phyloP scores from a whole-genome alignment of 75 land plant genomes.

The Picea glauca region DNA sequence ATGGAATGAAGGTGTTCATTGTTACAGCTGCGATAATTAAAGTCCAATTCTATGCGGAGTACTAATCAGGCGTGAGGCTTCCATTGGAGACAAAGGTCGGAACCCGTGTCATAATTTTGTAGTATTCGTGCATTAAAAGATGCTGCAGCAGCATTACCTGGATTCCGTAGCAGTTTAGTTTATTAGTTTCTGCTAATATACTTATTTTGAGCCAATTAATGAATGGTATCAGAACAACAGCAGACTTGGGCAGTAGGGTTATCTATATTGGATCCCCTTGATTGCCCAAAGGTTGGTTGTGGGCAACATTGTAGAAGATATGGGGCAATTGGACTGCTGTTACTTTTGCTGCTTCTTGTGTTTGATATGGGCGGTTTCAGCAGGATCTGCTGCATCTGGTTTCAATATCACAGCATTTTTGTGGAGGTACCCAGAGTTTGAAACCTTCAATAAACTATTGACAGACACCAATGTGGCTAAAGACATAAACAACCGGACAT shows the following conservation, averaged over 20 bases:
- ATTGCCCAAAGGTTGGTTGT: not conserved
- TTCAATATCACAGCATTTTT: slow-evolving; percentile 6
- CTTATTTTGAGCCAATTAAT: not conserved
- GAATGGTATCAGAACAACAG: not conserved
- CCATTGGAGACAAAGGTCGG: slow-evolving; percentile 8
- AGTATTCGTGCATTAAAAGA: slow-evolving; percentile 2
- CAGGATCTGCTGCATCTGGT: not conserved
- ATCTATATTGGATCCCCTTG: too few species aligned
- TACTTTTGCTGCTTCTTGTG: not conserved
- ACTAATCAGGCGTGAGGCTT: not conserved
- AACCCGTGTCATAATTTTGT: slow-evolving; percentile 3
- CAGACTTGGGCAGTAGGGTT: not conserved
- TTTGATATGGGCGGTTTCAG: not conserved
- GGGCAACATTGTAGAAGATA: not conserved
- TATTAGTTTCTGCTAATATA: not conserved
- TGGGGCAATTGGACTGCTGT: not conserved
- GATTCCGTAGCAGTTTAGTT: not conserved
- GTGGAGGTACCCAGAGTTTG: slow-evolving; percentile 10
- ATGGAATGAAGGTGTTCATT: too few species aligned
- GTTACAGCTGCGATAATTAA: not conserved
- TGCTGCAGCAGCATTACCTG: not conserved
- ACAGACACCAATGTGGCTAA: slow-evolving; percentile 22
- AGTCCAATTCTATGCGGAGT: not conserved
- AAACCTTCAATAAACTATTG: slow-evolving; percentile 22
- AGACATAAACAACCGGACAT: slow-evolving; percentile 25